Evolutionary conservation across 2,329 filamentous ascomycete genomes (phyloP), one percentile per base, ranked within the genome.

Genomic region (Trichoderma atroviride): DNA sequence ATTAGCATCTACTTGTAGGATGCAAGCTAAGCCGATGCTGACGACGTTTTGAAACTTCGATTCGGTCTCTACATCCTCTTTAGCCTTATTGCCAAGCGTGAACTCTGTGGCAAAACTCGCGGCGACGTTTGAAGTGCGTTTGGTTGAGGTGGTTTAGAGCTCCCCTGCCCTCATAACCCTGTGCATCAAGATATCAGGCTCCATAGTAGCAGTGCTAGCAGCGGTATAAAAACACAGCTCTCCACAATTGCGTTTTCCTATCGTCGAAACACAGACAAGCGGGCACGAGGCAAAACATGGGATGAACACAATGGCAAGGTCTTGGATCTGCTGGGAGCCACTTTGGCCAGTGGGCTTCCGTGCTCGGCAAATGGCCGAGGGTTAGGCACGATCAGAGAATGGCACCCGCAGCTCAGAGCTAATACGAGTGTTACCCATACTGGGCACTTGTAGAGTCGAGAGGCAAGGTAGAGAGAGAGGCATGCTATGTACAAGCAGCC

Each of bases 351-450:
- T 52, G 55, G 50, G 64, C 24, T 67, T 67, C 55, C 29, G n/a
- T 66, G 31, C 31, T 67, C 55, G 53, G 64, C 27, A 52, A 47
- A n/a, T 67, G 64, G 55, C 55, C 64, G 37, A 59, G 37, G 35
- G 63, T 50, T 43, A 53, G 47, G 22, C 29, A 63, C 43, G 52
- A 31, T 31, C 35, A 31, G 61, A 29, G 47, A 31, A 55, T 14
- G 14, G 13, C 60, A 53, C 59, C 40, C 27, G 59, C 43, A 50
- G 31, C 19, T 50, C 24, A 56, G 7, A 43, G 40, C 40, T 43
- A 43, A 43, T 43, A 43, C 40, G 40, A 43, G 40, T 43, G 40
- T 19, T 43, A n/a, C 40, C 40, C 40, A 43, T 43, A 43, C 16
- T n/a, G n/a, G 40, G 40, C 40, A 9, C 40, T 43, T 43, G 19